phyloP scores from a whole-genome alignment of 768 basidiomycete genomes.

The Sistotremastrum suecicum region DNA sequence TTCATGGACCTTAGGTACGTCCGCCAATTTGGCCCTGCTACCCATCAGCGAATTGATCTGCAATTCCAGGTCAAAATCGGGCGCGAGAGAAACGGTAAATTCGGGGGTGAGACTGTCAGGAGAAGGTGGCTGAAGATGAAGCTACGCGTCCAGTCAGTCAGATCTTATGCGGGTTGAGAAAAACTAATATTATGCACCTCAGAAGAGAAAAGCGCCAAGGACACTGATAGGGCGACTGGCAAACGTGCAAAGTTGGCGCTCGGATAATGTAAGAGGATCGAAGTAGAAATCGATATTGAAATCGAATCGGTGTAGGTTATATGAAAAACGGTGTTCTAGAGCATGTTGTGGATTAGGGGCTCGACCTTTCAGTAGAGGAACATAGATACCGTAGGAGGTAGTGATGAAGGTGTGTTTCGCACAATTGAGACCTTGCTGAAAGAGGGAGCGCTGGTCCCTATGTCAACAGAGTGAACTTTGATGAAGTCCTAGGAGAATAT shows the following conservation, averaged over 20 bases:
- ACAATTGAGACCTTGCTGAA: slow-evolving; percentile 30
- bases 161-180: not conserved
- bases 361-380: no score
- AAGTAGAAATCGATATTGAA: slow-evolving; percentile 73
- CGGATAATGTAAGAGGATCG: slow-evolving; percentile 75
- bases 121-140: slow-evolving; percentile 48
- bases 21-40: slow-evolving; percentile 91
- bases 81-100: slow-evolving; percentile 61
- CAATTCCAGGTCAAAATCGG: slow-evolving; percentile 77
- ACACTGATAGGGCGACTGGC: slow-evolving; percentile 69
- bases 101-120: slow-evolving; percentile 38
- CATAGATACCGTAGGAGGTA: no score
- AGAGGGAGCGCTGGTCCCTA: slow-evolving; percentile 69
- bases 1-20: slow-evolving; percentile 95
- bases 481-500: slow-evolving; percentile 55
- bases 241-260: slow-evolving; percentile 71
- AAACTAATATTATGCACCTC: slow-evolving; percentile 27
- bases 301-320: slow-evolving; percentile 72
- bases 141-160: slow-evolving; percentile 21
- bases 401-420: no score
- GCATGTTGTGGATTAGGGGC: not conserved
- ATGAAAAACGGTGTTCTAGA: slow-evolving; percentile 65
- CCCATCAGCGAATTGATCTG: slow-evolving; percentile 88
- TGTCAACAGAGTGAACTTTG: slow-evolving; percentile 68
- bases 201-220: slow-evolving; percentile 35